phyloP scores from a whole-genome alignment of 2,329 filamentous ascomycete species.

The Chaetothyriales sp. region DNA sequence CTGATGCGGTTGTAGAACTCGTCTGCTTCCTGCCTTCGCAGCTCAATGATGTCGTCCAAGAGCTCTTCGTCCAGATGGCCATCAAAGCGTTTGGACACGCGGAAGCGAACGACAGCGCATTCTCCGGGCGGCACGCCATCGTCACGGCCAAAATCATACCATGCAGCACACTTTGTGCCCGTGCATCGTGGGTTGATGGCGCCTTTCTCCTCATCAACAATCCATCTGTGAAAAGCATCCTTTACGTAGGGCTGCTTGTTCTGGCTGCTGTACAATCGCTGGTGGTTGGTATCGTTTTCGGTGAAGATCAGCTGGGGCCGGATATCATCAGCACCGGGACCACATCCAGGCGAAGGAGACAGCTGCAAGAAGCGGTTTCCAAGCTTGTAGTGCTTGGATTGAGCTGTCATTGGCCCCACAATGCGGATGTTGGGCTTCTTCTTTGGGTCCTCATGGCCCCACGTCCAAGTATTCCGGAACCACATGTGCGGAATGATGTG shows the following conservation, averaged over 20 bases:
- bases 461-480: conserved; percentile 96
- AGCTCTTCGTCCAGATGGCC: conserved; percentile 79
- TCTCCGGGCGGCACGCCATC: conserved; percentile 78
- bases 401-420: conserved; percentile 50
- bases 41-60: conserved; percentile 81
- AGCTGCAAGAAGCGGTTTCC: conserved; percentile 72
- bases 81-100: conserved; percentile 60
- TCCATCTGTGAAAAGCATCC: conserved; percentile 81
- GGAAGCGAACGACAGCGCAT: conserved; percentile 88
- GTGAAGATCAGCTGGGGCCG: conserved; percentile 78
- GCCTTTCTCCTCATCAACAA: conserved; percentile 65
- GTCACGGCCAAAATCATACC: conserved; percentile 82
- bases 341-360: conserved; percentile 78
- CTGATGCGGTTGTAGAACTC: conserved; percentile 92
- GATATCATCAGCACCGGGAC: conserved; percentile 64
- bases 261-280: conserved; percentile 57
- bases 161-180: conserved; percentile 81
- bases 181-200: conserved; percentile 65
- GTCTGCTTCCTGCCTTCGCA: conserved; percentile 74
- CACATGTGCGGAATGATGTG: conserved; percentile 91
- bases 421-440: conserved; percentile 67
- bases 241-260: conserved; percentile 81
- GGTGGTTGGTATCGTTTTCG: conserved; percentile 85
- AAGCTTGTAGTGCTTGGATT: conserved; percentile 64
- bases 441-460: conserved; percentile 62